Percentiles rank a stretch among this genome's conserved stretches.
These are phyloP conservation scores for Truncatella angustata DNA, from an alignment of 2,329 filamentous ascomycete species.

Conservation along the genomic window DNA sequence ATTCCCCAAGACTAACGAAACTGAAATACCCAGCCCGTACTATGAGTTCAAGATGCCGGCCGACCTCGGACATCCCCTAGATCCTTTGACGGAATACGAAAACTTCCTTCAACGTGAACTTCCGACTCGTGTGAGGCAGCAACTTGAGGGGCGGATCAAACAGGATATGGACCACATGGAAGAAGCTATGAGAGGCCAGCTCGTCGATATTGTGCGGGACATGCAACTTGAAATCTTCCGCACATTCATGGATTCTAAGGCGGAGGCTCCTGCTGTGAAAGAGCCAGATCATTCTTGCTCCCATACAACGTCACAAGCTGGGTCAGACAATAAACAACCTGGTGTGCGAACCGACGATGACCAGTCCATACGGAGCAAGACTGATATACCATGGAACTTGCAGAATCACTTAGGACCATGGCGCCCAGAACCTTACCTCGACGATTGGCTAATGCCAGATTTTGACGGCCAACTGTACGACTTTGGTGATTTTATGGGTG, in stretches of 20 bases:
- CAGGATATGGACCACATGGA: conserved; percentile 13
- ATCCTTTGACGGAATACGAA: conserved; percentile 10
- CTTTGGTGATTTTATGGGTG: no score
- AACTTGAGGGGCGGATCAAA: conserved; percentile 14
- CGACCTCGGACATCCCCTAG: background rate
- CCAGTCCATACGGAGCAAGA: no score
- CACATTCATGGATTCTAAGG: background rate
- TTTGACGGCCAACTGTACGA: no score
- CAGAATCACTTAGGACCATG: no score
- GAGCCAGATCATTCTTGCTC: no score
- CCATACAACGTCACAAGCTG: no score
- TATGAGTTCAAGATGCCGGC: background rate
- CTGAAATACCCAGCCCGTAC: conserved; percentile 11
- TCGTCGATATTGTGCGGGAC: conserved; percentile 15
- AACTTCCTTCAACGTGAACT: conserved; percentile 13
- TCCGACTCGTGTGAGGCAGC: conserved; percentile 12
- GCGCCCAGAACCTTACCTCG: no score
- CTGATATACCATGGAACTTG: no score
- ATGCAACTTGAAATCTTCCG: conserved; percentile 14
- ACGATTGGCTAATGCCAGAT: no score
- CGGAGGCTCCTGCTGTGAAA: no score
- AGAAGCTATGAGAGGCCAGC: conserved; percentile 13
- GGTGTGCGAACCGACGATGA: no score
- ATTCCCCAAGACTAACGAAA: conserved; percentile 12
- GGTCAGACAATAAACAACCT: no score